These are phyloP conservation scores for Phytophthora quininea DNA, from an alignment of 352 stramenopile species.

Conservation along the genomic window DNA sequence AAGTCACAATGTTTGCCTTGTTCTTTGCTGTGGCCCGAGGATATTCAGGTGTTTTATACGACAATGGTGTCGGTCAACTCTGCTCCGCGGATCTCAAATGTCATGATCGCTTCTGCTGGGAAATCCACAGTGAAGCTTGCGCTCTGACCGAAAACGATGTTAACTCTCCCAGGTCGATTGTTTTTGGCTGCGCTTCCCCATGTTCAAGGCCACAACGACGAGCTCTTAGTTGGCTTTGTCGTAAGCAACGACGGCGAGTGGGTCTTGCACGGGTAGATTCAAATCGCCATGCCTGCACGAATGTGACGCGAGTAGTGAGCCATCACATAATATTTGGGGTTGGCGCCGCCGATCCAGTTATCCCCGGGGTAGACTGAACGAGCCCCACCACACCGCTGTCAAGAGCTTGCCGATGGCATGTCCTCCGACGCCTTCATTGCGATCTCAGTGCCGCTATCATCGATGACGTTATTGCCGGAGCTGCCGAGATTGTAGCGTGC, in stretches of 20 bases:
- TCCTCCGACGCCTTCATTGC: constrained; percentile 41
- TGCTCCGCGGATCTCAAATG: constrained; percentile 5
- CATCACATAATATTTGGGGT: constrained; percentile 52
- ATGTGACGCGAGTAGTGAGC: constrained; percentile 61
- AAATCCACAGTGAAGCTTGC: constrained; percentile 13
- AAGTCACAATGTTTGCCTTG: not conserved
- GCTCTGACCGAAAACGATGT: constrained; percentile 14
- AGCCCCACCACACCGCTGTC: constrained; percentile 47
- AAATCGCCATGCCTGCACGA: constrained; percentile 46
- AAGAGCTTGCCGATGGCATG: constrained; percentile 54
- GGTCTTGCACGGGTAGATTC: constrained; percentile 21
- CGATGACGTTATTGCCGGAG: constrained; percentile 43
- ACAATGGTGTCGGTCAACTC: constrained; percentile 4
- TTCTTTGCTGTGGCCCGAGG: not conserved
- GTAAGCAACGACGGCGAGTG: constrained; percentile 20
- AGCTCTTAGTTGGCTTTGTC: constrained; percentile 13
- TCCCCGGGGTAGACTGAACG: constrained; percentile 47
- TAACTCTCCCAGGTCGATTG: constrained; percentile 8
- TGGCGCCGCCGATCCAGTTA: constrained; percentile 41
- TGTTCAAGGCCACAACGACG: constrained; percentile 18
- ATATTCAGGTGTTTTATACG: not conserved
- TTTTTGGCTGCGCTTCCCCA: constrained; percentile 14
- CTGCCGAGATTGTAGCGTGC: constrained; percentile 59
- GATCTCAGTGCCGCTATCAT: constrained; percentile 51
- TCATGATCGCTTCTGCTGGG: constrained; percentile 16